Conservation (phyloP, 768 basidiomycete species). For the Mycena belliarum region DNA sequence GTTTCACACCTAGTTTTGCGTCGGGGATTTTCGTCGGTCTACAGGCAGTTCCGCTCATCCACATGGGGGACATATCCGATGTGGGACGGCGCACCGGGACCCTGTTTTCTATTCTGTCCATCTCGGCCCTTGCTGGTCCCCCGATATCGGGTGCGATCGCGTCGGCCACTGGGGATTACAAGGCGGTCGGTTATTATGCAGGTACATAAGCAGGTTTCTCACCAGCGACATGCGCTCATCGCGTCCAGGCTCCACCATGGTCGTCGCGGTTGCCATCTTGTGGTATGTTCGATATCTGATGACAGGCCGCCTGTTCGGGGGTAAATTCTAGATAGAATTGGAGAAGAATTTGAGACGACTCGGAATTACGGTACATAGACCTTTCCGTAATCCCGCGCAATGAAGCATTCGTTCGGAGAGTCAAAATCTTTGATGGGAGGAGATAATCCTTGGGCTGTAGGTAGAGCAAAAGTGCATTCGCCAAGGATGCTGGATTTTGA, state of each 20-base stretch:
- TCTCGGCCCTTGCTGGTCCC: slow-evolving; percentile 68
- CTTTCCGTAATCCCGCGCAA: no score
- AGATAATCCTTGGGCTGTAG: no score
- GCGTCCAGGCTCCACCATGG: slow-evolving; percentile 2
- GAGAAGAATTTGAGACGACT: no score
- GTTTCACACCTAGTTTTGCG: slow-evolving; percentile 42
- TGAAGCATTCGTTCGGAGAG: no score
- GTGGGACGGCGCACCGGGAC: slow-evolving; percentile 68
- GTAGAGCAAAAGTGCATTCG: no score
- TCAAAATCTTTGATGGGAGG: no score
- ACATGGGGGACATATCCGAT: slow-evolving; percentile 60
- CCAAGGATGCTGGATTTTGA: no score
- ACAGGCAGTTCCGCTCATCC: slow-evolving; percentile 55
- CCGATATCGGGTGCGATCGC: slow-evolving; percentile 76
- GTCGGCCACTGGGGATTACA: slow-evolving; percentile 51
- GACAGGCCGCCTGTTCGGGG: slow-evolving; percentile 14
- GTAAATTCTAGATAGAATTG: slow-evolving; percentile 6
- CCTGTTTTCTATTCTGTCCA: slow-evolving; percentile 57
- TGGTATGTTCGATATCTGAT: slow-evolving; percentile 18
- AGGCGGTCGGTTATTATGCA: slow-evolving; percentile 56
- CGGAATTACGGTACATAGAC: no score
- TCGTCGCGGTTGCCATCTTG: slow-evolving; percentile 8
- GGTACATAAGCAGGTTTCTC: no score
- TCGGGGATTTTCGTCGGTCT: slow-evolving; percentile 66
- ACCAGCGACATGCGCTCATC: background rate